Evolutionary conservation across 139 green algal genomes (phyloP).

Genomic region (Astrephomene gubernaculifera): DNA sequence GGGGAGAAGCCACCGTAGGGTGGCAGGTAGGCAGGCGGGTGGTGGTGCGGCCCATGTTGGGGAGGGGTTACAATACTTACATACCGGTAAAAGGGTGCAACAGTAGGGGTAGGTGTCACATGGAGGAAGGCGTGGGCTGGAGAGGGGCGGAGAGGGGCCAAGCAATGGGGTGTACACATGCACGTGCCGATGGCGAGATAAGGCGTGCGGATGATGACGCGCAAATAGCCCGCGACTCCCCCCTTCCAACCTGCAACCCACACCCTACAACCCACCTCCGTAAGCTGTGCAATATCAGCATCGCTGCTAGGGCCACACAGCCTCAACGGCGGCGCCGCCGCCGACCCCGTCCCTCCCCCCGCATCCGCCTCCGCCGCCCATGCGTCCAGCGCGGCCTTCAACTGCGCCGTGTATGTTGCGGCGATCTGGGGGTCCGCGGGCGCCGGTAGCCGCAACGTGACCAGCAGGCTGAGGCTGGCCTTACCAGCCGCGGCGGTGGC

Average conservation of each 20-base stretch:
- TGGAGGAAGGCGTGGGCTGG: too few species aligned
- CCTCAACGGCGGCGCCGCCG: not conserved
- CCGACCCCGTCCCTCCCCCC: not conserved
- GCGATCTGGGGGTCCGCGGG: not conserved
- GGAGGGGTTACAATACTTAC: too few species aligned
- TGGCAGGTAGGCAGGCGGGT: too few species aligned
- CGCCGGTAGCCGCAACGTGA: not conserved
- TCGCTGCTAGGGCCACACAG: not conserved
- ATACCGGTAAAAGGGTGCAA: too few species aligned
- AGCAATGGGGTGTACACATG: too few species aligned
- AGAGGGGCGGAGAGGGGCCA: too few species aligned
- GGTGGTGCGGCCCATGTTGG: too few species aligned
- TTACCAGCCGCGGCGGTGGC: not conserved
- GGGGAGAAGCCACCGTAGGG: too few species aligned
- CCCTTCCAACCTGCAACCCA: not conserved
- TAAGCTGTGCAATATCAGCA: not conserved
- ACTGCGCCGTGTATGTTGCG: not conserved
- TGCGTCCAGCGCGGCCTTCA: not conserved
- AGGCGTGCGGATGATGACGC: too few species aligned
- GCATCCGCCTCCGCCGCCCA: constrained; percentile 11
- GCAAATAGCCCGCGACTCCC: too few species aligned
- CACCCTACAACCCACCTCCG: not conserved
- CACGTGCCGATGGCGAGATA: too few species aligned
- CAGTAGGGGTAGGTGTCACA: too few species aligned
- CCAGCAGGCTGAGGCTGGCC: not conserved